phyloP scores from a whole-genome alignment of 1,284 basidiomycete species.

The Irpex sp. region DNA sequence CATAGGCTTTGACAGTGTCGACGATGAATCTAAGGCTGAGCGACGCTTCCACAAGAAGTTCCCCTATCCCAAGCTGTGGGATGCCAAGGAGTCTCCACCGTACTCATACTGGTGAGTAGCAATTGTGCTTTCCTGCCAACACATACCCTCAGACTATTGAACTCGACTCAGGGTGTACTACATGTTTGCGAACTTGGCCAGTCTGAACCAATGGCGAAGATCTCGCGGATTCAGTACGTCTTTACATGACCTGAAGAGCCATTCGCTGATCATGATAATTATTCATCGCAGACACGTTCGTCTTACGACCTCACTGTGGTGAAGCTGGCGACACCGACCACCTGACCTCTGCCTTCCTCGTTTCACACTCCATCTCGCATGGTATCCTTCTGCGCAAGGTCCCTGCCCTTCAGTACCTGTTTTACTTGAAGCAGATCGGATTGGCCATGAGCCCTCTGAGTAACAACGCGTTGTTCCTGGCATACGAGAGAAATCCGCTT shows the following conservation, averaged over 20 bases:
- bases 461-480: slow-evolving; percentile 96
- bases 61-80: slow-evolving; percentile 91
- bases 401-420: slow-evolving; percentile 89
- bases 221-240: slow-evolving; percentile 85
- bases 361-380: slow-evolving; percentile 97
- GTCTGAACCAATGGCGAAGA: slow-evolving; percentile 89
- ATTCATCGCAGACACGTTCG: slow-evolving; percentile 75
- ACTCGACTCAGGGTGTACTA: slow-evolving; percentile 78
- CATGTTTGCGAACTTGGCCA: slow-evolving; percentile 95
- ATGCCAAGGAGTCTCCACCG: slow-evolving; percentile 84
- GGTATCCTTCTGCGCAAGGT: slow-evolving; percentile 97
- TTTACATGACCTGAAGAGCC: not conserved
- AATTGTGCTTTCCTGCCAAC: not conserved
- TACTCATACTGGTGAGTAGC: slow-evolving; percentile 84
- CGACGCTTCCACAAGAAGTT: slow-evolving; percentile 92
- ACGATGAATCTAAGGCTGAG: slow-evolving; percentile 96
- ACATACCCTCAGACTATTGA: not conserved
- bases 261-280: not conserved
- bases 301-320: slow-evolving; percentile 94
- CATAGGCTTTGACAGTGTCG: slow-evolving; percentile 94
- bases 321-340: slow-evolving; percentile 99
- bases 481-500: slow-evolving; percentile 95
- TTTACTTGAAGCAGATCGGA: slow-evolving; percentile 95
- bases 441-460: slow-evolving; percentile 97
- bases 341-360: slow-evolving; percentile 91